Evolutionary conservation across 1,284 basidiomycete genomes (phyloP).

Genomic region (Moniliella sp.): DNA sequence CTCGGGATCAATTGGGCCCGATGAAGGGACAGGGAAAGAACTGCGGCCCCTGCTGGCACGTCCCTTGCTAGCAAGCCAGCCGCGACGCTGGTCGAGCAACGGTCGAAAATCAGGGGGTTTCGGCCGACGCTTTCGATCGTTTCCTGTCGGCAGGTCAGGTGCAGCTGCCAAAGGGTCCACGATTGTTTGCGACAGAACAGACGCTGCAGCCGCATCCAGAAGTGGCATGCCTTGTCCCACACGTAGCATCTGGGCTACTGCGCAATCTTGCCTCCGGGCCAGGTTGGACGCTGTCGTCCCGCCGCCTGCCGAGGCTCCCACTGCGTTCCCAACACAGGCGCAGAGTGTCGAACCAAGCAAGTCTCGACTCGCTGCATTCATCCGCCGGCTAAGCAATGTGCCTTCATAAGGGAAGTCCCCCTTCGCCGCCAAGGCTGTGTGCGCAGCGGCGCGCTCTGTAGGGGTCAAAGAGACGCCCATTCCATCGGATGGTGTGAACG

Average conservation of each 20-base stretch:
- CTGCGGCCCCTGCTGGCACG: no score
- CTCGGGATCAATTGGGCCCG: no score
- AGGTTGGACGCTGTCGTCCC: slow-evolving; percentile 12
- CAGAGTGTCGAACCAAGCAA: slow-evolving; percentile 18
- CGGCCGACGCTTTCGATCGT: no score
- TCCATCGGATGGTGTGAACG: no score
- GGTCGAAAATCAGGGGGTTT: no score
- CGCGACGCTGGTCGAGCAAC: no score
- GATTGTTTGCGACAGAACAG: slow-evolving; percentile 17
- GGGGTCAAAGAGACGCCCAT: slow-evolving; percentile 7
- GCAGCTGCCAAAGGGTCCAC: slow-evolving; percentile 12
- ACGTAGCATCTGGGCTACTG: slow-evolving; percentile 29
- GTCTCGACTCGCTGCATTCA: no score
- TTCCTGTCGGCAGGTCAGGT: slow-evolving; percentile 10
- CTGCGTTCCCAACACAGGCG: slow-evolving; percentile 18
- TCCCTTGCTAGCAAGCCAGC: no score
- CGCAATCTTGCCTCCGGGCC: slow-evolving; percentile 27
- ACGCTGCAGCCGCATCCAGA: slow-evolving; percentile 20
- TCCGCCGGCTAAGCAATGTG: no score
- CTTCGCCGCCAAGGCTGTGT: slow-evolving; percentile 19
- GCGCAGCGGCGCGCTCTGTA: slow-evolving; percentile 25
- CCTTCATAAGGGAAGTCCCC: slow-evolving; percentile 19
- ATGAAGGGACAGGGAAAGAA: no score
- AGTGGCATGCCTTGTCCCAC: slow-evolving; percentile 27
- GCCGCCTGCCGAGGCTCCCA: slow-evolving; percentile 17